Base-by-base conservation (phyloP, 23 red algal species). In the Agarophyton chilense region DNA sequence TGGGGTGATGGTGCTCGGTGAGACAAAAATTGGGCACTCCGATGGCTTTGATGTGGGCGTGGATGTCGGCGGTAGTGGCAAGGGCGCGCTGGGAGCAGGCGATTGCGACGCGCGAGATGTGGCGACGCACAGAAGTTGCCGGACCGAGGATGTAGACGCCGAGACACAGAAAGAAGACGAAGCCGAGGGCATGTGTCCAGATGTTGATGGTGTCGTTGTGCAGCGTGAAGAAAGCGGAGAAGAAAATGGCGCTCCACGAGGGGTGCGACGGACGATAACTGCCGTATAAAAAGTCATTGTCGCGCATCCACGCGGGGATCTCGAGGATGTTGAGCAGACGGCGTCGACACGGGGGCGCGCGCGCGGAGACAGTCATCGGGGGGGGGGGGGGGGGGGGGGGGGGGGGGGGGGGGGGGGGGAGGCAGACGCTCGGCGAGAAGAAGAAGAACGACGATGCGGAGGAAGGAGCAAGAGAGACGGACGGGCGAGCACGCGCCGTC, bases 161-260 rank as follows among this genome's bases (percentile, higher is more conserved):
- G 25, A 94, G 42, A 33, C 33, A 28, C 33, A 98, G 82, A 63
- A 94, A 98, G 66, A 91, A 42, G n/a, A 94, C 31, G 58, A 94
- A 94, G 58, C 96, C 96, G 28, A 98, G 34, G 22, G 66, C 34
- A 54, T 98, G 96, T 36, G 79, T 83, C 73, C 82, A 98, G 77
- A 98, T 90, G 86, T 95, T 98, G 82, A 98, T 80, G 41, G 88
- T 92, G 51, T 98, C 96, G 81, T 98, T 98, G 72, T 94, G 84
- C 10, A 94, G 53, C 19, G 63, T 73, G 79, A 90, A 72, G 44
- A 98, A 94, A 35, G 73, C 95, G 31, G 77, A 56, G 70, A 53
- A 44, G 41, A 98, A 60, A n/a, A 64, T 57, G 40, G 53, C 38
- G 60, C 90, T 79, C 21, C 87, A 29, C 65, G 87, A 83, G 24